Evolutionary conservation across 2,329 filamentous ascomycete species (phyloP).

Genomic region (Ascochyta rabiei): DNA sequence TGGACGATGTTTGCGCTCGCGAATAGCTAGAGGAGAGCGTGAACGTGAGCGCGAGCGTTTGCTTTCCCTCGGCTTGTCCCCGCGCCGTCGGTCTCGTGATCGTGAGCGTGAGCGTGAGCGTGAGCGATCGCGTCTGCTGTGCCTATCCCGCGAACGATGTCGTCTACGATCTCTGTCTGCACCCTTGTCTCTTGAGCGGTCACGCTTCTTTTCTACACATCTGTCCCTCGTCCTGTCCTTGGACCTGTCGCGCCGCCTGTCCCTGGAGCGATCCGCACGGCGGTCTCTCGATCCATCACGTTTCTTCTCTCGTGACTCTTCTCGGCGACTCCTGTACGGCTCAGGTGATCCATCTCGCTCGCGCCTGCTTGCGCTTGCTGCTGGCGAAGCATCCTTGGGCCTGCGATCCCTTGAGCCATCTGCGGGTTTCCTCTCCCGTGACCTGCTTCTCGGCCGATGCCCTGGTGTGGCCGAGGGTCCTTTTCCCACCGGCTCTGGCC

Average conservation of each 20-base stretch:
- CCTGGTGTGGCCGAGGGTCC: slow-evolving; percentile 16
- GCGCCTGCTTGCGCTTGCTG: slow-evolving; percentile 14
- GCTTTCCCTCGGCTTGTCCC: slow-evolving; percentile 20
- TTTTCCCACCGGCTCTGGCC: slow-evolving; percentile 16
- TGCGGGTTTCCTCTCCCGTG: slow-evolving; percentile 16
- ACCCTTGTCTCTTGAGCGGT: slow-evolving; percentile 22
- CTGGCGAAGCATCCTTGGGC: slow-evolving; percentile 19
- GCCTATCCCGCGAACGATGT: slow-evolving; percentile 23
- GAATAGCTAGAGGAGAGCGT: slow-evolving; percentile 33
- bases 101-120: slow-evolving; percentile 15
- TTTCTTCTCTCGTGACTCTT: slow-evolving; percentile 21
- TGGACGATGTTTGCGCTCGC: slow-evolving; percentile 31
- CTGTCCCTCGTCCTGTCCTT: slow-evolving; percentile 17
- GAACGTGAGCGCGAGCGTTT: slow-evolving; percentile 20
- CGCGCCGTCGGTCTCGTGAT: slow-evolving; percentile 23
- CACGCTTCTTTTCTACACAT: slow-evolving; percentile 21
- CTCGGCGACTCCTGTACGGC: slow-evolving; percentile 36
- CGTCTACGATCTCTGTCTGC: slow-evolving; percentile 20
- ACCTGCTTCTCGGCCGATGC: slow-evolving; percentile 25
- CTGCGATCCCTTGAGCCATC: slow-evolving; percentile 21
- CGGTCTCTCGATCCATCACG: slow-evolving; percentile 19
- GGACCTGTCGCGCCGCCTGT: slow-evolving; percentile 27
- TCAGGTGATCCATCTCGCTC: slow-evolving; percentile 32
- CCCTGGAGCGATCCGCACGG: slow-evolving; percentile 22
- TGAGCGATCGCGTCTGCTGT: slow-evolving; percentile 12